Evolutionary conservation across 768 basidiomycete genomes (phyloP), one percentile per base, ranked within the genome.

Genomic region (Agrocybe pediades): DNA sequence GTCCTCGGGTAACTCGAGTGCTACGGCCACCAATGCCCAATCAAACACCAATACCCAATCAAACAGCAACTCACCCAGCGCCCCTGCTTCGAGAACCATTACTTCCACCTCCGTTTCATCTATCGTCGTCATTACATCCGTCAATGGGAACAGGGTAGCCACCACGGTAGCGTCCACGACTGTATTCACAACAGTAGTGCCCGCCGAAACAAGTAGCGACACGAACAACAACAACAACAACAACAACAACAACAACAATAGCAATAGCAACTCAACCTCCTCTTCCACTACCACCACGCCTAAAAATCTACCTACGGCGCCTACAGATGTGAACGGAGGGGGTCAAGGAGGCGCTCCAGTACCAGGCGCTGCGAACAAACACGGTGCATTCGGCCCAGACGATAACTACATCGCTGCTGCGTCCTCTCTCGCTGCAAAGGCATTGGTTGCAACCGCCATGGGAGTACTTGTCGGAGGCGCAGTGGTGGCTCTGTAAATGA

Each of bases 381-480:
- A 82, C 23, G 85, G 85, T 26, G 68, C 78, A 29, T 86, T 77
- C 55, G 88, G 88, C n/a, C 88, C 88, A 43, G 75, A 77, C 43
- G 88, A 91, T 62, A 67, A 74, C 48, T 90, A 84, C 69, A 84
- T 83, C 56, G 80, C 85, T 24, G 79, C 76, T 11, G 88, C 82
- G 6, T 60, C 71, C 2, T 68, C 74, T 1, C 72, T 85, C 33
- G 73, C 73, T 36, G 63, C 70, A 58, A 82, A 80, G 54, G 70
- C 76, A 5, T 54, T 79, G 13, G 52, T 80, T 39, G 72, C 82
- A 15, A 69, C 74, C 6, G 41, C 78, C 5, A 71, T 72, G n/a
- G 81, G 74, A 4, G 64, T 78, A n/a, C 66, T 74, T 9, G 66
- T 84, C 19, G 83, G 81, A 25, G 83, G 79, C 3, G 75, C 65